Evolutionary conservation across 2,329 filamentous ascomycete genomes (phyloP), one percentile per base, ranked within the genome.

Genomic region (Botrytis cinerea): DNA sequence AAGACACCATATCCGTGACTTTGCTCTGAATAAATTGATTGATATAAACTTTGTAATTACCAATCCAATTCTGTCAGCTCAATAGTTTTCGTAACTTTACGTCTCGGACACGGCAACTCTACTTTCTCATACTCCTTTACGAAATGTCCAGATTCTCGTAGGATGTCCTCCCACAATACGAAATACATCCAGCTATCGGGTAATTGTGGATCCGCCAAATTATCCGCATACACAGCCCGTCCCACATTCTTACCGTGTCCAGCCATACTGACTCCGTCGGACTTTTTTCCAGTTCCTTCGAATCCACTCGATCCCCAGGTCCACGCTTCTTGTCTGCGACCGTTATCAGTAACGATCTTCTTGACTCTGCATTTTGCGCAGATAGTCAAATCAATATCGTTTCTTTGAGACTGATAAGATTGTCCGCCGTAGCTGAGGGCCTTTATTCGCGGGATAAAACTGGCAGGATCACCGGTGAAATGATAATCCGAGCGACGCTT

Each of bases 361-460:
- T 32, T 43, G 35, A 68, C n/a, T 54, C 64, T 54, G 35, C 64
- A 68, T 40, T 68, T 68, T 22, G 48, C n/a, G 64, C 64, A 68
- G 14, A 57, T 35, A 28, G 20, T 32, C 18, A 57, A 10, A 35
- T 68, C 35, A 22, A 43, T 16, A 14, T 68, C 48, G 40, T 32
- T 40, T 32, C n/a, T 18, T 16, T 12, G 64, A 46, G 48, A 57
- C 48, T 22, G 25, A 20, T 68, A 68, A 22, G 16, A 9, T 18
- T 22, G 2, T 0, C 16, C 16, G 10, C 12, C 14, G 40, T 20
- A 14, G 16, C 16, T 38, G 7, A 57, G n/a, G 14, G 3, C 14
- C 32, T 40, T 35, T 35, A 67, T 43, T 18, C 6, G 14, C n/a
- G n/a, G 38, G 18, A 63, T 16, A 45, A 43, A 63, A 25, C 14